Evolutionary conservation across 1,139 yeast genomes (phyloP).

Genomic region (Meyerozyma elateridarum): DNA sequence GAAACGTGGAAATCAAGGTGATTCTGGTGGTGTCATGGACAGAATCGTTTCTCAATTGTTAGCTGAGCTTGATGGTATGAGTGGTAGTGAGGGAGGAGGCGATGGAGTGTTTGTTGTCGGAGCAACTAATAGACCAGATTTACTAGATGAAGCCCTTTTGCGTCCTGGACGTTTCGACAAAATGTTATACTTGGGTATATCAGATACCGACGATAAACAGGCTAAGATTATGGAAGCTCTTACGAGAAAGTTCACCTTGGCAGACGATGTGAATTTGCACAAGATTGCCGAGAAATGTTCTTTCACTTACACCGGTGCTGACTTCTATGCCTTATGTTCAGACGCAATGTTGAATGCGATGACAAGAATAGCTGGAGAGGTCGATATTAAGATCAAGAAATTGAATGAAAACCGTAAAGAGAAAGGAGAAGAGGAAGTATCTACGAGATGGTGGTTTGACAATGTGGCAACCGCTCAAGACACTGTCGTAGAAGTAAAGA

Average conservation of each 20-base stretch:
- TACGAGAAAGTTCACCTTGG: constrained; percentile 74
- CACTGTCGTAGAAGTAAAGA: constrained; percentile 60
- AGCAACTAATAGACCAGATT: constrained; percentile 94
- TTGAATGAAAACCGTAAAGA: constrained; percentile 37
- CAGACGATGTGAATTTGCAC: constrained; percentile 53
- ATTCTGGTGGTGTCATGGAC: constrained; percentile 98
- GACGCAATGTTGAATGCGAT: constrained; percentile 95
- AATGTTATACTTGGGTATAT: constrained; percentile 86
- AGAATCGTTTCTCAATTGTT: constrained; percentile 91
- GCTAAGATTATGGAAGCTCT: constrained; percentile 80
- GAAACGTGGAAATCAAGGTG: constrained; percentile 96
- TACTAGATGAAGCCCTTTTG: constrained; percentile 85
- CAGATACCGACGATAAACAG: constrained; percentile 89
- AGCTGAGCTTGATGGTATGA: constrained; percentile 96
- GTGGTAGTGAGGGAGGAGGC: constrained; percentile 56
- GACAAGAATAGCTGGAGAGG: constrained; percentile 79
- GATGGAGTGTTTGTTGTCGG: constrained; percentile 97
- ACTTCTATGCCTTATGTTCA: constrained; percentile 90
- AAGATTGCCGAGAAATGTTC: constrained; percentile 71
- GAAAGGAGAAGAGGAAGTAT: constrained; percentile 36
- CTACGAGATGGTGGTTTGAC: constrained; percentile 90
- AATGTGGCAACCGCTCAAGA: constrained; percentile 68
- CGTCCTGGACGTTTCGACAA: constrained; percentile 97
- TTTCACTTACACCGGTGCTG: constrained; percentile 93
- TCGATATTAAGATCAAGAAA: constrained; percentile 57